A percentile compares a stretch with the other conserved stretches of the same genome.
Evolutionary conservation across 2,329 filamentous ascomycete genomes (phyloP).

Genomic region (Penicillium sp.): DNA sequence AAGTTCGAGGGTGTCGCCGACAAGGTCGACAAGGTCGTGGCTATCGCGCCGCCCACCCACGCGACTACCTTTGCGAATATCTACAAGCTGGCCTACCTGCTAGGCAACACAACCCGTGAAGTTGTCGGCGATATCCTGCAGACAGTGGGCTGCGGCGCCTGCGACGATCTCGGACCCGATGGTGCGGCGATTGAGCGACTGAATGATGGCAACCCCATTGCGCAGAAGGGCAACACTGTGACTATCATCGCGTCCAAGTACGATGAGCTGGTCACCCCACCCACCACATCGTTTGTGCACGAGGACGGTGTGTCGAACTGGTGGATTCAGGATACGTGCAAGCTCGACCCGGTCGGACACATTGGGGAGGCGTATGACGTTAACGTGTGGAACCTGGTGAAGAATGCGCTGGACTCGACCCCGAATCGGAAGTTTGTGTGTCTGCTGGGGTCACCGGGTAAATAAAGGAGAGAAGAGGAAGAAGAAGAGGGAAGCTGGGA

Average conservation of each 20-base stretch:
- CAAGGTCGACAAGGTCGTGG: constrained; percentile 37
- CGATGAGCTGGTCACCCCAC: constrained; percentile 43
- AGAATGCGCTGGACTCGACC: constrained; percentile 38
- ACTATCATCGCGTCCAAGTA: constrained; percentile 39
- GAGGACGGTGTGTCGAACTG: constrained; percentile 38
- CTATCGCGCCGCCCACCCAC: constrained; percentile 43
- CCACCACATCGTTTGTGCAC: constrained; percentile 34
- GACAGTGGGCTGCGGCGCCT: constrained; percentile 37
- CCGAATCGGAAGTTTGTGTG: constrained; percentile 34
- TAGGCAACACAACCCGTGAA: constrained; percentile 32
- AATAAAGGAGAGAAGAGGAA: constrained; percentile 10
- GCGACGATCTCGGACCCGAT: constrained; percentile 34
- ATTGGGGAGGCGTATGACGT: constrained; percentile 44
- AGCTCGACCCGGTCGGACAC: constrained; percentile 40
- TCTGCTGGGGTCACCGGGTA: constrained; percentile 35
- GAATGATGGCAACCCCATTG: constrained; percentile 40
- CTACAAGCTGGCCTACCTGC: constrained; percentile 33
- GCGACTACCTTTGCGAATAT: constrained; percentile 36
- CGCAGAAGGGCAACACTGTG: constrained; percentile 37
- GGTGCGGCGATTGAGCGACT: constrained; percentile 34
- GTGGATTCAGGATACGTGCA: constrained; percentile 39
- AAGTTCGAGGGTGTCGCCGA: constrained; percentile 39
- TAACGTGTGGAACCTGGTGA: constrained; percentile 46
- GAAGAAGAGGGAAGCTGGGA: not conserved
- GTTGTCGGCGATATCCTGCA: constrained; percentile 30